phyloP scores from a whole-genome alignment of 2,329 filamentous ascomycete species.

The Ophiostoma ulmi region DNA sequence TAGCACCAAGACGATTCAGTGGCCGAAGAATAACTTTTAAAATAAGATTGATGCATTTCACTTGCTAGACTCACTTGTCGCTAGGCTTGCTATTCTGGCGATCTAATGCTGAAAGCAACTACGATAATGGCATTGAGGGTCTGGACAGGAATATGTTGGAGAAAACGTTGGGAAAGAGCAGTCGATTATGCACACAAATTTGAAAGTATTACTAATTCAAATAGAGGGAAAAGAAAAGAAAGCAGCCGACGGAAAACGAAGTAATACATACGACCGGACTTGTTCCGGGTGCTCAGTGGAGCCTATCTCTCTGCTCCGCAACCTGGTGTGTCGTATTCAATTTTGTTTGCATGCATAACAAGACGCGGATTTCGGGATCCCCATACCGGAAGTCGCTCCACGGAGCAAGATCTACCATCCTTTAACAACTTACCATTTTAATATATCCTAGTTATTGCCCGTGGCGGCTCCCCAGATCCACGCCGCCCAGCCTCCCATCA shows the following conservation, averaged over 20 bases:
- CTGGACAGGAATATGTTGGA: neutral
- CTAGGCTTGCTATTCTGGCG: neutral
- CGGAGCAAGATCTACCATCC: neutral
- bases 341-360: neutral
- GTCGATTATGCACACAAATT: neutral
- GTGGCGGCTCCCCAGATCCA: constrained; percentile 2
- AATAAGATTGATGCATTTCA: neutral
- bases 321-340: neutral
- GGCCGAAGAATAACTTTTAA: neutral
- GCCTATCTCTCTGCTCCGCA: neutral
- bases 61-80: constrained; percentile 1
- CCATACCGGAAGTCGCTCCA: neutral
- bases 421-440: too few species aligned
- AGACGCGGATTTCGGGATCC: neutral
- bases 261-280: neutral
- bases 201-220: neutral
- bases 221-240: neutral
- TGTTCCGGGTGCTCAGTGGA: neutral
- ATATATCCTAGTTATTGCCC: neutral
- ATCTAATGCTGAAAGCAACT: neutral
- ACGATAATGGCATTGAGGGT: neutral
- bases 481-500: neutral
- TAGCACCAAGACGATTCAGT: neutral
- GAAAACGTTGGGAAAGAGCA: neutral
- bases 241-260: neutral